A percentile compares a stretch with the other conserved stretches of the same genome.
Evolutionary conservation across 2,329 filamentous ascomycete species (phyloP).

Genomic region (Aspergillus candidus): DNA sequence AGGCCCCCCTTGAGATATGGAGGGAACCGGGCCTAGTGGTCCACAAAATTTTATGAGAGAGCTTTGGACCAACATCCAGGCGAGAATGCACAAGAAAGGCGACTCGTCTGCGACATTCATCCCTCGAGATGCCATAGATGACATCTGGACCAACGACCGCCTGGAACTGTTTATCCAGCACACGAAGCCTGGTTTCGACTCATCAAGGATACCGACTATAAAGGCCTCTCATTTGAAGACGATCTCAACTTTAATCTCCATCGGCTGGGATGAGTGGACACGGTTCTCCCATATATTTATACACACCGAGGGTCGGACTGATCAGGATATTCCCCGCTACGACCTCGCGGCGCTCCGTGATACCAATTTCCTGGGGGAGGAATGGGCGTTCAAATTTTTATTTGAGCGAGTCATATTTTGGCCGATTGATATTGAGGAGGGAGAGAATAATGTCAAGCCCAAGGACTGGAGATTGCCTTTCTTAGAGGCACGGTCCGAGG

Average conservation of each 20-base stretch:
- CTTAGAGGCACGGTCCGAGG: not conserved
- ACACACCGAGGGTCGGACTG: not conserved
- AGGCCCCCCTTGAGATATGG: no score
- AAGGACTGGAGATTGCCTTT: conserved; percentile 12
- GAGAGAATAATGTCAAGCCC: conserved; percentile 1
- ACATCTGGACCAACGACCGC: conserved; percentile 8
- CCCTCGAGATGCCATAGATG: conserved; percentile 1
- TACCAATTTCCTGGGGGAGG: conserved; percentile 2
- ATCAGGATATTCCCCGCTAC: conserved; percentile 4
- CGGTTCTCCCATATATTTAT: conserved; percentile 10
- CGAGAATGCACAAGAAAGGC: not conserved
- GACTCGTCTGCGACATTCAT: conserved; percentile 7
- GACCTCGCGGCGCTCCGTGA: conserved; percentile 1
- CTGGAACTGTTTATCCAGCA: conserved; percentile 7
- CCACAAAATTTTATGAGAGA: not conserved
- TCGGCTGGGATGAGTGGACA: conserved; percentile 11
- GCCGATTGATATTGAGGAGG: conserved; percentile 8
- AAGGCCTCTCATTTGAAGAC: conserved; percentile 3
- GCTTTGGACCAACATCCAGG: not conserved
- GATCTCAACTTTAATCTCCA: conserved; percentile 9
- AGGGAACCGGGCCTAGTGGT: no score
- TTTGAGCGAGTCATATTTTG: conserved; percentile 3
- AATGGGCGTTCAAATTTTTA: conserved; percentile 2
- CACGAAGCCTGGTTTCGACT: not conserved
- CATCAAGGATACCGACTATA: not conserved